Evolutionary conservation across 225 moss, liverwort and hornwort species (phyloP).

Genomic region (Takakia lepidozioides): DNA sequence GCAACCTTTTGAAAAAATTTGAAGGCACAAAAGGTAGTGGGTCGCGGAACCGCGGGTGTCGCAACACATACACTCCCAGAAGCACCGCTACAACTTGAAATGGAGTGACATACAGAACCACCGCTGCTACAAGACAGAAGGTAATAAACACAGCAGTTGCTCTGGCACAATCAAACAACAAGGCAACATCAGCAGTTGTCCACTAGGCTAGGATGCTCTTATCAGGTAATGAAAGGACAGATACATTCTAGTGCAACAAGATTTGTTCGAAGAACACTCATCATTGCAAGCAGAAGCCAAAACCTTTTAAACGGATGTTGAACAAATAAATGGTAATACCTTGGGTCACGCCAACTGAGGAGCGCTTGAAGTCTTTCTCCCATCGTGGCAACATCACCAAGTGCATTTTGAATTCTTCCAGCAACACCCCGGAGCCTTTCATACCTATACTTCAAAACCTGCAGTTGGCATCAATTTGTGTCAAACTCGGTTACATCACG

Average conservation of each 20-base stretch:
- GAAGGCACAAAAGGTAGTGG: slow-evolving; percentile 29
- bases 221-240: too few species aligned
- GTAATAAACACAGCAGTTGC: slow-evolving; percentile 29
- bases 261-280: too few species aligned
- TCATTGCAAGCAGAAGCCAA: neutral
- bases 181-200: too few species aligned
- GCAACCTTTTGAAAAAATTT: slow-evolving; percentile 44
- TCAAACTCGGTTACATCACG: too few species aligned
- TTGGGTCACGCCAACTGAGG: slow-evolving; percentile 91
- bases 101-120: slow-evolving; percentile 41
- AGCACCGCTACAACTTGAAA: slow-evolving; percentile 46
- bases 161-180: too few species aligned
- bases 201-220: too few species aligned
- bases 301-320: neutral
- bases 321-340: slow-evolving; percentile 15
- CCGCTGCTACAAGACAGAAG: slow-evolving; percentile 28
- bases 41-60: slow-evolving; percentile 53
- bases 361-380: slow-evolving; percentile 80
- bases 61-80: slow-evolving; percentile 27
- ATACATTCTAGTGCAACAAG: too few species aligned
- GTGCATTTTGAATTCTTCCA: slow-evolving; percentile 69
- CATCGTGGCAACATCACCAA: slow-evolving; percentile 76
- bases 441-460: slow-evolving; percentile 69
- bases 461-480: too few species aligned
- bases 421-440: slow-evolving; percentile 80